Evolutionary conservation across 306 rosid species (phyloP), one percentile per base, ranked within the genome.

Genomic region (Lotus japonicus): DNA sequence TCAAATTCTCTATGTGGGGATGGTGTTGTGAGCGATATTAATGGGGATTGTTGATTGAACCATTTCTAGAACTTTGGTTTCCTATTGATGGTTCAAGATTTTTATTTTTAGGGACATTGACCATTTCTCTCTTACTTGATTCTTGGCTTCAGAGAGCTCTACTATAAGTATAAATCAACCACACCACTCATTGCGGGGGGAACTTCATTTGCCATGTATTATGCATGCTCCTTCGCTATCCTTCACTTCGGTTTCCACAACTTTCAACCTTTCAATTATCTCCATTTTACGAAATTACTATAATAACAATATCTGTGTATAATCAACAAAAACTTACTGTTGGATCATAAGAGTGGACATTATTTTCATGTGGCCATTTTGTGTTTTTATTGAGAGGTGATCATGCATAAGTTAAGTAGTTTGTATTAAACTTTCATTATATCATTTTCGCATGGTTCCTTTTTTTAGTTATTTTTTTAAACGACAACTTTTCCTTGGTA

Each of bases 221-320:
- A 23, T 66, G 9, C n/a, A 9, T 18, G 9, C 9, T 54, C 14
- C 57, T 50, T 68, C 3, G 31, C 1, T 1, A 17, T 54, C 45
- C 23, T 19, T 63, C 81, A 9, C 17, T 45, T 70, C 6, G 7
- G 15, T 36, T 45, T 11, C 41, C 50, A 14, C 43, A 9, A 46
- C 35, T 70, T 63, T 71, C 71, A 70, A 70, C 76, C 66, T 8
- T n/a, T 69, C 55, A 51, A 56, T 38, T 53, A 26, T 67, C 12
- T 12, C 17, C 11, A 16, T 1, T 36, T 8, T 10, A 17, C 5
- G 16, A 12, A 14, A 26, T 26, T 26, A 26, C 31, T 26, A 21
- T n/a, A n/a, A n/a, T n/a, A n/a, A n/a, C n/a, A n/a, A n/a, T n/a
- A n/a, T n/a, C n/a, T n/a, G n/a, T n/a, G n/a, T n/a, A n/a, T n/a